These are phyloP conservation scores for Wallacemonas sp. DNA, from an alignment of 208 protist species.

Conservation along the genomic window DNA sequence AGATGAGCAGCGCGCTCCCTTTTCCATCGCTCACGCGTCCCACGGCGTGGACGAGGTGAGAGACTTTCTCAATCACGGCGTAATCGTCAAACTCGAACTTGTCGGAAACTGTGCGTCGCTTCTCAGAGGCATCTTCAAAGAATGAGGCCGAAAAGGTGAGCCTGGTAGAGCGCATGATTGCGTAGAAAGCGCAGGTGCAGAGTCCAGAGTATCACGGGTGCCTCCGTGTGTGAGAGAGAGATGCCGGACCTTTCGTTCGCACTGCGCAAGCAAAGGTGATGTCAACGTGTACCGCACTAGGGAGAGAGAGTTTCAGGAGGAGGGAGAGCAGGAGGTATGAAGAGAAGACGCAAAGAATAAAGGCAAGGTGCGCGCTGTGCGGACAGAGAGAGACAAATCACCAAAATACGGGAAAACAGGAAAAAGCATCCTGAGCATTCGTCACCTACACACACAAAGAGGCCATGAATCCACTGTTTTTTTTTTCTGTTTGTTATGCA, in stretches of 20 bases:
- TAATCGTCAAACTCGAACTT: slow-evolving; percentile 14
- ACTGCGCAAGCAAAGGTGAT: too few species aligned
- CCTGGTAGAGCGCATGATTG: background rate
- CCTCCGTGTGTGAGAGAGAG: too few species aligned
- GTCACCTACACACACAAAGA: too few species aligned
- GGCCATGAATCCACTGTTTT: background rate
- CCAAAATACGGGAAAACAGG: too few species aligned
- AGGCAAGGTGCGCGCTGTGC: background rate
- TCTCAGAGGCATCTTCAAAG: background rate
- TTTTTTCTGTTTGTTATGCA: background rate
- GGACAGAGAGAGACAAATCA: background rate
- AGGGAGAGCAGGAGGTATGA: background rate
- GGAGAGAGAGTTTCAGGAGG: too few species aligned
- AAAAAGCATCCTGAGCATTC: too few species aligned
- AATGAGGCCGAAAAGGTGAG: too few species aligned
- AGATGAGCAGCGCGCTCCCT: slow-evolving; percentile 73
- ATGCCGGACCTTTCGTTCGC: too few species aligned
- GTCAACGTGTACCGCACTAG: too few species aligned
- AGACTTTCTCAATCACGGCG: slow-evolving; percentile 70
- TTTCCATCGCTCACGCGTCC: slow-evolving; percentile 57
- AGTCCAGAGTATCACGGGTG: too few species aligned
- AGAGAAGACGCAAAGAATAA: slow-evolving; percentile 8
- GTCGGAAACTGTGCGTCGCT: background rate
- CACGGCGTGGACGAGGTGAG: slow-evolving; percentile 76
- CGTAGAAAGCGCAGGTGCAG: background rate